A percentile compares a stretch with the other conserved stretches of the same genome.
Conservation (phyloP, 179 eudicot species). For the Silene coronaria region DNA sequence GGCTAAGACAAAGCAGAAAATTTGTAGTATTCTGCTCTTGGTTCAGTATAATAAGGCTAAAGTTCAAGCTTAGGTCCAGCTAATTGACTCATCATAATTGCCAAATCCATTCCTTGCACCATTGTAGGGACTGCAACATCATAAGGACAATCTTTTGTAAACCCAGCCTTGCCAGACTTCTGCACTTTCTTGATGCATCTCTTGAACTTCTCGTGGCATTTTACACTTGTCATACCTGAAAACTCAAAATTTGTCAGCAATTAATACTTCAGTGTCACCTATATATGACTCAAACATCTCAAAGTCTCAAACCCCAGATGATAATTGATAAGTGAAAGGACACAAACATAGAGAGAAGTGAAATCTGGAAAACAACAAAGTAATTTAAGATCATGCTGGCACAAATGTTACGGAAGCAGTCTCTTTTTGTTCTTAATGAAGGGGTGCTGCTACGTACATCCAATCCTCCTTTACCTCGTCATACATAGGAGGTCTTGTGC, state of each 20-base stretch:
- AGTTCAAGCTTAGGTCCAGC: slow-evolving; percentile 58
- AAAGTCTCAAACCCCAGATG: not conserved
- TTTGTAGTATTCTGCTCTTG: not conserved
- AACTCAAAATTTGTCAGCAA: not conserved
- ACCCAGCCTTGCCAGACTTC: slow-evolving; percentile 74
- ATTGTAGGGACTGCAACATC: slow-evolving; percentile 73
- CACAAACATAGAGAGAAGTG: not conserved
- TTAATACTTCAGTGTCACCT: not conserved
- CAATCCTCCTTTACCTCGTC: not conserved
- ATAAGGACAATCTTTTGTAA: slow-evolving; percentile 63
- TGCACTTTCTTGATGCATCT: slow-evolving; percentile 81
- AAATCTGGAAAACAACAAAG: not conserved
- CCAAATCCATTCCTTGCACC: slow-evolving; percentile 93
- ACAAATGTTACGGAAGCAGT: not conserved
- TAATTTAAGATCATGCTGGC: not conserved
- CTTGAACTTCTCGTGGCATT: slow-evolving; percentile 89
- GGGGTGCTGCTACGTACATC: not conserved
- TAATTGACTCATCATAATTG: slow-evolving; percentile 69
- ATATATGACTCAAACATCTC: not conserved
- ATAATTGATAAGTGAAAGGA: not conserved
- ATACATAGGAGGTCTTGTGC: not conserved
- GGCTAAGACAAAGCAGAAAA: not conserved
- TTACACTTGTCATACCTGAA: slow-evolving; percentile 68
- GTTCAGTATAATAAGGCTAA: slow-evolving; percentile 15
- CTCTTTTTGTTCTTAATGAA: not conserved